Conservation (phyloP, 2,329 filamentous ascomycete genomes). For the Fusarium sp. region DNA sequence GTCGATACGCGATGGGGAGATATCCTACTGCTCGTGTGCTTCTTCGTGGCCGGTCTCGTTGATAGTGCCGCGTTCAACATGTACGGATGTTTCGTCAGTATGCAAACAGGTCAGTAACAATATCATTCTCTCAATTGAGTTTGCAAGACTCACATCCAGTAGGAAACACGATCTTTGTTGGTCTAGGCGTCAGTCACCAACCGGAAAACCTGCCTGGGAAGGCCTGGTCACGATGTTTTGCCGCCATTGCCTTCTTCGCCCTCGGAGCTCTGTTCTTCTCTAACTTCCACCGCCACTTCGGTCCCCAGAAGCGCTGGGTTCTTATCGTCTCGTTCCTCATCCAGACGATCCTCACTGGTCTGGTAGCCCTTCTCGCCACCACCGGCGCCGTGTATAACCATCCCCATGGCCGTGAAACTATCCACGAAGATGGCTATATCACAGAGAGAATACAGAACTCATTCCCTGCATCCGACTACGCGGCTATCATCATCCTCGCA, state of each 20-base stretch:
- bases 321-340: conserved; percentile 42
- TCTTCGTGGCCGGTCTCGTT: conserved; percentile 47
- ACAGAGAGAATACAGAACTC: conserved; percentile 41
- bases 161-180: conserved; percentile 51
- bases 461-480: conserved; percentile 45
- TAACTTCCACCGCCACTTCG: conserved; percentile 47
- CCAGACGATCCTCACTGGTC: conserved; percentile 42
- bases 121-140: neutral
- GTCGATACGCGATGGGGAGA: conserved; percentile 46
- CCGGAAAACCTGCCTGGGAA: conserved; percentile 46
- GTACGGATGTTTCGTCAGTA: conserved; percentile 51
- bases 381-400: conserved; percentile 43
- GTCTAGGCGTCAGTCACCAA: conserved; percentile 46
- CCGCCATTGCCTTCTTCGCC: conserved; percentile 47
- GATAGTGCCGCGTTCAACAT: conserved; percentile 49
- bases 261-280: conserved; percentile 48
- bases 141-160: neutral
- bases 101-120: conserved; percentile 46
- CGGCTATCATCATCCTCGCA: conserved; percentile 45
- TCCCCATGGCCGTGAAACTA: conserved; percentile 30
- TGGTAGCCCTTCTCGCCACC: conserved; percentile 46
- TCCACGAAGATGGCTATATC: conserved; percentile 40
- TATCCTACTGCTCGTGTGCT: conserved; percentile 43
- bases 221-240: conserved; percentile 48
- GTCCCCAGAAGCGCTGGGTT: conserved; percentile 49